Evolutionary conservation across 139 green algal species (phyloP).

Genomic region (Closterium sp.): DNA sequence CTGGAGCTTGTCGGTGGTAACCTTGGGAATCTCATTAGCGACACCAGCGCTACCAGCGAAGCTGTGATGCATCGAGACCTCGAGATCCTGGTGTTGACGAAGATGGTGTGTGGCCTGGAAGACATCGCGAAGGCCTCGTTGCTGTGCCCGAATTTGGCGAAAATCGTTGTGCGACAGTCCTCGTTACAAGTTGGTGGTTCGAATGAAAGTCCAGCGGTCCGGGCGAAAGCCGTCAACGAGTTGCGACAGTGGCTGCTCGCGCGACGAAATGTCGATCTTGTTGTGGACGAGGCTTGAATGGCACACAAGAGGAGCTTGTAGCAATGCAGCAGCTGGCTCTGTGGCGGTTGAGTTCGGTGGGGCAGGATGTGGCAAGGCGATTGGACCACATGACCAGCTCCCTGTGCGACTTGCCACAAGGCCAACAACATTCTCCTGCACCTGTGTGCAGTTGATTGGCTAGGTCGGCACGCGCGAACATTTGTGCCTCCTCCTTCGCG

Average conservation of each 20-base stretch:
- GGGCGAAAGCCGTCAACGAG: neutral
- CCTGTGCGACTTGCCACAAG: too few species aligned
- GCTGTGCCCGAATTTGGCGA: neutral
- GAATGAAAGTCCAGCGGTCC: neutral
- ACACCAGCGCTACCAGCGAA: neutral
- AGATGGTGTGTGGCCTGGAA: neutral
- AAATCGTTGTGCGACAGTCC: neutral
- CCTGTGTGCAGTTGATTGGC: neutral
- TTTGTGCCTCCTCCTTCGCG: neutral
- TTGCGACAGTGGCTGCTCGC: neutral
- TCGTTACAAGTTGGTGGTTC: neutral
- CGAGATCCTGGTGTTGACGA: conserved; percentile 3
- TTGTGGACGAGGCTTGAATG: neutral
- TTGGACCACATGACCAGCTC: too few species aligned
- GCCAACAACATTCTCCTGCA: neutral
- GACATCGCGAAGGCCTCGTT: neutral
- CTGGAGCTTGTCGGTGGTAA: conserved; percentile 13
- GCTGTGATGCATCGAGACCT: conserved; percentile 24
- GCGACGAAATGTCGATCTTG: neutral
- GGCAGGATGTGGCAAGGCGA: too few species aligned
- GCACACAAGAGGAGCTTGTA: too few species aligned
- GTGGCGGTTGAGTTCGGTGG: too few species aligned
- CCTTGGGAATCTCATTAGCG: neutral
- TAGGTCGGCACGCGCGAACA: neutral
- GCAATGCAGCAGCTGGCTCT: too few species aligned